Evolutionary conservation across 352 stramenopile genomes (phyloP).

Genomic region (Globisporangium iwayamae): DNA sequence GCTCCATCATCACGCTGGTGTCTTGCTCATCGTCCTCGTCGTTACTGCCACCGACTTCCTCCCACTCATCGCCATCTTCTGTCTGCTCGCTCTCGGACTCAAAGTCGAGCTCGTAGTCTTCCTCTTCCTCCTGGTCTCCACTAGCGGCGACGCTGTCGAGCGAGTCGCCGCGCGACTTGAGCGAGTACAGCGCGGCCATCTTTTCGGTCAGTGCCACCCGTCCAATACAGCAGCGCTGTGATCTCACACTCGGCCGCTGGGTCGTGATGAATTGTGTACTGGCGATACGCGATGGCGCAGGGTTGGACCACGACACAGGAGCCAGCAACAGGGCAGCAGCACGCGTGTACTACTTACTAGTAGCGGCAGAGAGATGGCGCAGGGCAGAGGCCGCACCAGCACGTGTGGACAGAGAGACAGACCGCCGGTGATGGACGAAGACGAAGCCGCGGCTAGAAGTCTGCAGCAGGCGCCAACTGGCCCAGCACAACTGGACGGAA

Average conservation of each 20-base stretch:
- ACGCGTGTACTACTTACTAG: too few relatives aligned
- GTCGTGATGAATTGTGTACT: neutral
- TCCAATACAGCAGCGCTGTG: neutral
- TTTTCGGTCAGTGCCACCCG: too few relatives aligned
- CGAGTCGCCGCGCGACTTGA: slow-evolving; percentile 20
- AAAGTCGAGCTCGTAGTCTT: slow-evolving; percentile 16
- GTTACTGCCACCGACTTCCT: slow-evolving; percentile 25
- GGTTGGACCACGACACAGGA: too few relatives aligned
- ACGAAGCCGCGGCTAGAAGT: too few relatives aligned
- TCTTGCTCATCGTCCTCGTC: neutral
- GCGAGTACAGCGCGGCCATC: slow-evolving; percentile 14
- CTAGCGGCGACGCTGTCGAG: slow-evolving; percentile 29
- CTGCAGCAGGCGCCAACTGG: neutral
- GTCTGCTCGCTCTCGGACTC: slow-evolving; percentile 16
- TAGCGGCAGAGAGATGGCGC: neutral
- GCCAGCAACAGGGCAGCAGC: neutral
- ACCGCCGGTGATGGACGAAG: too few relatives aligned
- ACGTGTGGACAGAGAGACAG: too few relatives aligned
- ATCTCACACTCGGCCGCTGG: neutral
- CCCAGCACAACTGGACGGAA: too few relatives aligned
- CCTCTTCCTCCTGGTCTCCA: slow-evolving; percentile 19
- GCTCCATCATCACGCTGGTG: slow-evolving; percentile 7
- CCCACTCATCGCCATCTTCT: slow-evolving; percentile 33
- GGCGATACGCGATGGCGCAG: too few relatives aligned
- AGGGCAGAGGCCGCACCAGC: too few relatives aligned